Base-by-base conservation (phyloP, 164 flowering plant species). In the Vitis rupestris region DNA sequence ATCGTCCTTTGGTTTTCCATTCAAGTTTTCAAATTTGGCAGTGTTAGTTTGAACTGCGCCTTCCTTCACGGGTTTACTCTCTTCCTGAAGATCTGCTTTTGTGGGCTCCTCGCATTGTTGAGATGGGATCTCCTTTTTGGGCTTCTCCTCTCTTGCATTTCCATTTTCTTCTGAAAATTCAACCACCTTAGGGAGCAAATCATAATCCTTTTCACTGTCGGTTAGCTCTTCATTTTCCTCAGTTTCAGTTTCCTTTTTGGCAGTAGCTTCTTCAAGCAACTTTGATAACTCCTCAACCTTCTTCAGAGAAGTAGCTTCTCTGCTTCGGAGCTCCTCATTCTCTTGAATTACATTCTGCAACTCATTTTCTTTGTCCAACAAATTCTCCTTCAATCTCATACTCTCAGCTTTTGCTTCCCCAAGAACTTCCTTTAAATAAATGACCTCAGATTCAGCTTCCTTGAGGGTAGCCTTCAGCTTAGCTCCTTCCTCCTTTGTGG, bases 121-220 rank as follows among this genome's bases (percentile, higher is more conserved):
- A 19, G 68, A 53, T 59, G 79, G 79, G 37, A 72, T 56, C 56
- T 81, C 88, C 50, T 73, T 9, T 69, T 77, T 77, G 49, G 72
- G 74, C 69, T 76, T 84, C 72, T 82, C 84, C 62, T 82, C 88
- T 63, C 74, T 68, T 23, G 69, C 80, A 68, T 81, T 75, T 69
- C 91, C 88, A 69, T 87, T 86, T 72, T 90, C 87, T 72, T 82
- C 92, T 30, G 91, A 84, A 70, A 88, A 86, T 44, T 86, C 91
- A 61, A 86, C 86, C 50, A 83, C 92, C 65, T 89, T 90, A 0
- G 97, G 98, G 47, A 94, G 93, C 84, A 94, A 67, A 79, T 92
- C 92, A 68, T 91, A 89, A 56, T 90, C 94, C 70, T 86, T 92
- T 57, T 88, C 97, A 68, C 87, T 92, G 57, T 85, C 92, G 1